Evolutionary conservation across 768 basidiomycete species (phyloP).

Genomic region (Lepiota brunneoincarnata): DNA sequence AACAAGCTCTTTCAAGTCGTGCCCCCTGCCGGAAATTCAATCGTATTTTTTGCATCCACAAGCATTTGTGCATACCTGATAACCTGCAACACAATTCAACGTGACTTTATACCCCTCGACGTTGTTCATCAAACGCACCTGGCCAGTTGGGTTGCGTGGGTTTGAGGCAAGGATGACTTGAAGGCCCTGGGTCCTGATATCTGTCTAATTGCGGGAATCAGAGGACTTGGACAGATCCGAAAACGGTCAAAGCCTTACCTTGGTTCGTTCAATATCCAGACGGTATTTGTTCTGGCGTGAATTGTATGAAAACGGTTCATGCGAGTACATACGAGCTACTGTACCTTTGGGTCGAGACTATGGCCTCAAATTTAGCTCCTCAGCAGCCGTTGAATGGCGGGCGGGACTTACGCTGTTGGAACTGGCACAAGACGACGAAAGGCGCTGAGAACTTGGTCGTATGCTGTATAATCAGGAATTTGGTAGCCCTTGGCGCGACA

Average conservation of each 20-base stretch:
- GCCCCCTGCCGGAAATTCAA: slow-evolving; percentile 44
- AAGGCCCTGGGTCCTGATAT: slow-evolving; percentile 80
- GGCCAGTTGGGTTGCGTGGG: slow-evolving; percentile 97
- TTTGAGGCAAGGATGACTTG: slow-evolving; percentile 88
- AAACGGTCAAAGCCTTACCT: slow-evolving; percentile 39
- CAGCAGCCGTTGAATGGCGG: background rate
- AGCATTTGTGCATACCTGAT: slow-evolving; percentile 34
- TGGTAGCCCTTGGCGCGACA: slow-evolving; percentile 65
- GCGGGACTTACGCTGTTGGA: slow-evolving; percentile 69
- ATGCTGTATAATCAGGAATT: slow-evolving; percentile 89
- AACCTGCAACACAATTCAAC: slow-evolving; percentile 35
- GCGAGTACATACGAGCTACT: slow-evolving; percentile 15
- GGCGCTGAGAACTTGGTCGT: slow-evolving; percentile 79
- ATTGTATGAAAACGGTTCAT: slow-evolving; percentile 18
- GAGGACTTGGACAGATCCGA: slow-evolving; percentile 32
- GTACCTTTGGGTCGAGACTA: slow-evolving; percentile 42
- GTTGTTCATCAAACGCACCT: slow-evolving; percentile 39
- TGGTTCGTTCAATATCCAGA: slow-evolving; percentile 77
- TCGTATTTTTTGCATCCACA: background rate
- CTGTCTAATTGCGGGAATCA: slow-evolving; percentile 44
- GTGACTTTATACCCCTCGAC: background rate
- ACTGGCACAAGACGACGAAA: slow-evolving; percentile 91
- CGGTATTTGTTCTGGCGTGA: slow-evolving; percentile 56
- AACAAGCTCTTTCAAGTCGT: slow-evolving; percentile 81
- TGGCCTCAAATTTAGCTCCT: slow-evolving; percentile 1